phyloP scores from a whole-genome alignment of 2,329 filamentous ascomycete species.

The Lecanicillium sp. region DNA sequence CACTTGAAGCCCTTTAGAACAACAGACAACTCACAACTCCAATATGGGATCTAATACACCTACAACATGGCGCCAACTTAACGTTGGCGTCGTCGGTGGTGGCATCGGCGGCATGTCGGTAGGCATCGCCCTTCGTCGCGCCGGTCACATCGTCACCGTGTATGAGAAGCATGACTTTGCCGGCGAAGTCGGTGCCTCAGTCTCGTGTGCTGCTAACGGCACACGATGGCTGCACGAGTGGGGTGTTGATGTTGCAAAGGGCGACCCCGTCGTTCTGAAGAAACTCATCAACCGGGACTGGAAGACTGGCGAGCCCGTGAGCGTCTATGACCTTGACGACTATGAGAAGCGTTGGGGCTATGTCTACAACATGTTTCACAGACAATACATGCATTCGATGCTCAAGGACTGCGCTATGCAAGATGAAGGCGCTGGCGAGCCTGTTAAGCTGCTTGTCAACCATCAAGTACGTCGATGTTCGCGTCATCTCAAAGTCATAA shows the following conservation, averaged over 20 bases:
- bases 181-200: slow-evolving; percentile 61
- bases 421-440: slow-evolving; percentile 45
- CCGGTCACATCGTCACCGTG: slow-evolving; percentile 48
- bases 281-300: slow-evolving; percentile 66
- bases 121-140: slow-evolving; percentile 40
- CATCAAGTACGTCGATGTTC: slow-evolving; percentile 36
- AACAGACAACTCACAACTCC: background rate
- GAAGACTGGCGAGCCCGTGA: slow-evolving; percentile 61
- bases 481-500: background rate
- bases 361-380: slow-evolving; percentile 64
- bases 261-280: slow-evolving; percentile 58
- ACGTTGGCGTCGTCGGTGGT: slow-evolving; percentile 39
- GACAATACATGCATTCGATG: slow-evolving; percentile 64
- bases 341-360: slow-evolving; percentile 61
- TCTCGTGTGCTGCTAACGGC: slow-evolving; percentile 64
- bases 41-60: slow-evolving; percentile 22
- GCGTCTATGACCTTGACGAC: slow-evolving; percentile 57
- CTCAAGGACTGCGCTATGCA: slow-evolving; percentile 53
- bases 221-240: slow-evolving; percentile 65
- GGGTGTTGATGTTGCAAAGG: slow-evolving; percentile 57
- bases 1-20: too few relatives aligned
- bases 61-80: slow-evolving; percentile 38
- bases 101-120: slow-evolving; percentile 43
- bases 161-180: slow-evolving; percentile 62
- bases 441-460: slow-evolving; percentile 50